Evolutionary conservation across 371 early-diverging fungal species (phyloP), one percentile per base, ranked within the genome.

Genomic region (Cokeromyces recurvatus): DNA sequence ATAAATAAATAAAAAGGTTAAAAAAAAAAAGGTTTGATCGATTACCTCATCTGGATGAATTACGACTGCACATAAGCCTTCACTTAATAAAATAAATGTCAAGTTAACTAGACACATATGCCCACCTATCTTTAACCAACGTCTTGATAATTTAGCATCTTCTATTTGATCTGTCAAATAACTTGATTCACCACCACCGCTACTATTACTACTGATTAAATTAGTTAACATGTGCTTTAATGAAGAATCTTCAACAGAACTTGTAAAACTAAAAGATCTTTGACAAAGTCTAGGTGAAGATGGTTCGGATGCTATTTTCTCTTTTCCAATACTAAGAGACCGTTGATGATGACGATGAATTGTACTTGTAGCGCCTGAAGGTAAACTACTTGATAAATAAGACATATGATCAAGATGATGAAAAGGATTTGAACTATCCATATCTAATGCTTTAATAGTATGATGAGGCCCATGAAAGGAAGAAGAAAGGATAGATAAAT

Each of bases 321-420:
- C n/a, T n/a, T n/a, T n/a, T n/a, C n/a, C n/a, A n/a, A n/a, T n/a
- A n/a, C n/a, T n/a, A n/a, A n/a, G n/a, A n/a, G n/a, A n/a, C n/a
- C n/a, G n/a, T n/a, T n/a, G n/a, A n/a, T n/a, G n/a, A 34, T 34
- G 5, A 11, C 5, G 29, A 29, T 11, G 5, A 29, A 5, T 29
- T 29, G 29, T 29, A 29, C 5, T 29, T 8, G 29, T 29, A 29
- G 29, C 11, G 29, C 11, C 35, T 34, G 66, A 49, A 10, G 70
- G 70, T 2, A 66, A 51, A 27, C 70, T 69, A 15, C 66, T 66
- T 0, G 70, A 65, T 17, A 65, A 43, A 16, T 50, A 45, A 9
- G 41, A 32, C n/a, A n/a, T n/a, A n/a, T n/a, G n/a, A n/a, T n/a
- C n/a, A n/a, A n/a, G n/a, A n/a, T n/a, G n/a, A n/a, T n/a, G n/a